Base-by-base conservation (phyloP, 495 filamentous ascomycete species). In the Penicillium coprophilum region DNA sequence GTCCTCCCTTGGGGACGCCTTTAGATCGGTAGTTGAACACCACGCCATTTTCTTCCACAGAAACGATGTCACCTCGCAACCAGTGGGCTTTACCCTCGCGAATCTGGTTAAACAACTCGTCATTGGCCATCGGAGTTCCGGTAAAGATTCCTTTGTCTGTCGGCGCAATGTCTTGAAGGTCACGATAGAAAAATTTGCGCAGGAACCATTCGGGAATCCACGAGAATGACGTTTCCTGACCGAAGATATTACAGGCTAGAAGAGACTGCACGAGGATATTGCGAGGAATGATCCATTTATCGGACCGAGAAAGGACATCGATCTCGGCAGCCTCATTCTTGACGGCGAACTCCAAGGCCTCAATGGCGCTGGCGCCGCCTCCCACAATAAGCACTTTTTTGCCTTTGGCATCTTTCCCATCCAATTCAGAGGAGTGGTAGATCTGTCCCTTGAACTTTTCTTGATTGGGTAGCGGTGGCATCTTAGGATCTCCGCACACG, bases 221-320 rank as follows among this genome's bases (percentile, higher is more conserved):
- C 24, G 87, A 88, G 46, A 92, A 66, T 1, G 78, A 66, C 0
- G 87, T 91, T 72, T 94, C 88, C 59, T 86, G 80, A 6, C 91
- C 89, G 58, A 91, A 87, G 53, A 93, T 80, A 64, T 96, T 96
- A 56, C 89, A 69, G 1, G 87, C 79, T 11, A 96, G 77, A 20
- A 94, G 76, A 8, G 85, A 78, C 65, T 94, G 87, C 31, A 92
- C 76, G 13, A 93, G 38, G 3, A 87, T 74, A 59, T 92, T 91
- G 13, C 91, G 83, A 3, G 90, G 91, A 52, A 94, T 92, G 50
- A 94, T 87, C 90, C 90, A 94, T 74, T 94, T 94, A 64, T 94
- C 90, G 23, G 83, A 86, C 15, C 90, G 81, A 1, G 89, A 84
- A 6, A 94, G 79, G 17, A 96, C 83, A 58, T 87, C 84, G 1